phyloP scores from a whole-genome alignment of 495 filamentous ascomycete genomes.

The Aspergillus panamensis region DNA sequence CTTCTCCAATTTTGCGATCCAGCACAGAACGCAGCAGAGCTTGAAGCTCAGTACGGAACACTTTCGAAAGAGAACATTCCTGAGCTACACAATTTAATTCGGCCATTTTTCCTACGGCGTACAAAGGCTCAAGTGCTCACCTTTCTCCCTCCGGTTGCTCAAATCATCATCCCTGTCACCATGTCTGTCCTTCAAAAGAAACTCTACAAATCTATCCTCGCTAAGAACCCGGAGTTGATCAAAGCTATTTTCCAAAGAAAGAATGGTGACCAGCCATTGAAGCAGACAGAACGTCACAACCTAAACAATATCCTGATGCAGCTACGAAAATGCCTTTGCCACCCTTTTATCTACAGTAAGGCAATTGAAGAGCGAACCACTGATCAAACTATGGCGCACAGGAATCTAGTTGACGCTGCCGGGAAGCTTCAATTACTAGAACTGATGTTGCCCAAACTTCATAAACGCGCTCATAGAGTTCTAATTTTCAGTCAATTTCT shows the following conservation, averaged over 20 bases:
- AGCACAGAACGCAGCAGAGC: conserved; percentile 58
- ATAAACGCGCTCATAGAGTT: conserved; percentile 84
- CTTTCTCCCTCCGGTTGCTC: conserved; percentile 86
- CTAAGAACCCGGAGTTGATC: conserved; percentile 85
- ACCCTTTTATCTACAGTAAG: conserved; percentile 89
- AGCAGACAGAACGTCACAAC: conserved; percentile 66
- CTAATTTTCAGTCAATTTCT: conserved; percentile 97
- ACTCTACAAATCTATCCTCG: conserved; percentile 88
- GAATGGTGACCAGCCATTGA: conserved; percentile 45
- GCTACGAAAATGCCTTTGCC: conserved; percentile 88
- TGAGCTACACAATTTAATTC: conserved; percentile 77
- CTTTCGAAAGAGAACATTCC: conserved; percentile 77
- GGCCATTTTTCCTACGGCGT: conserved; percentile 75
- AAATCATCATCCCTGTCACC: conserved; percentile 89
- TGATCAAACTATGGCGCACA: conserved; percentile 52
- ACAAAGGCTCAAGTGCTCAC: conserved; percentile 88
- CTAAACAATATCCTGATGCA: conserved; percentile 95
- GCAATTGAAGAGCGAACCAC: conserved; percentile 77
- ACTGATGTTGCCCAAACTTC: conserved; percentile 85
- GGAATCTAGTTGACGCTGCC: conserved; percentile 85
- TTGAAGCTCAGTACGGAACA: conserved; percentile 72
- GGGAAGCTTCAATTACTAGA: conserved; percentile 85
- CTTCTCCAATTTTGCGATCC: conserved; percentile 87
- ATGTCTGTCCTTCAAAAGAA: conserved; percentile 93
- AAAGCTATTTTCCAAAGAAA: conserved; percentile 70